Percentiles rank a stretch among this genome's conserved stretches.
These are phyloP conservation scores for Mycena olivaceomarginata DNA, from an alignment of 768 basidiomycete species.

Conservation along the genomic window DNA sequence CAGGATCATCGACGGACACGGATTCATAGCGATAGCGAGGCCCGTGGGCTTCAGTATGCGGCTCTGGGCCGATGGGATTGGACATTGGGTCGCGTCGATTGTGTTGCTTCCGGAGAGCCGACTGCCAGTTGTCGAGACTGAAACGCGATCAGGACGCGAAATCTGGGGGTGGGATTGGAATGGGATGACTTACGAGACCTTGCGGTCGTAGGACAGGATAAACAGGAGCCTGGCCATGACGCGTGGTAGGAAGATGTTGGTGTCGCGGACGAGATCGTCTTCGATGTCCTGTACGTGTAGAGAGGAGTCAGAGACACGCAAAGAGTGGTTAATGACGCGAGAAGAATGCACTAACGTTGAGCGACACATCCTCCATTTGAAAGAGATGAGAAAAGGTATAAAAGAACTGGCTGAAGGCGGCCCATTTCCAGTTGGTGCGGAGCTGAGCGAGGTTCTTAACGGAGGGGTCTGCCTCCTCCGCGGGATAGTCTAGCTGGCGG, in stretches of 20 bases:
- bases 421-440: constrained; percentile 94
- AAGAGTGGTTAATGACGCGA: constrained; percentile 36
- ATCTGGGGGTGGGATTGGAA: constrained; percentile 35
- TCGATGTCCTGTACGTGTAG: constrained; percentile 79
- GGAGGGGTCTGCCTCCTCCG: constrained; percentile 12
- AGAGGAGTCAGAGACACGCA: constrained; percentile 28
- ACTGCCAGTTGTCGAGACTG: constrained; percentile 88
- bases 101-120: constrained; percentile 85
- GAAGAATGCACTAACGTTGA: constrained; percentile 67
- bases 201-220: constrained; percentile 87
- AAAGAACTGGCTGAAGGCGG: constrained; percentile 93
- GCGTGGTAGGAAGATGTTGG: constrained; percentile 78
- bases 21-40: constrained; percentile 51
- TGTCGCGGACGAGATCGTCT: constrained; percentile 80
- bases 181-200: constrained; percentile 76
- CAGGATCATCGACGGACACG: constrained; percentile 40
- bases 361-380: constrained; percentile 80
- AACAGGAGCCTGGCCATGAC: constrained; percentile 86
- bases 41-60: constrained; percentile 54
- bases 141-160: constrained; percentile 46
- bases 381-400: constrained; percentile 88
- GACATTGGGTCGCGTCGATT: constrained; percentile 80
- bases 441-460: constrained; percentile 70
- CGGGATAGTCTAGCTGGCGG: constrained; percentile 18
- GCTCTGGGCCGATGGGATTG: constrained; percentile 84